Base-by-base conservation (phyloP, 1,139 yeast species). In the Saccharomyces hybrid region DNA sequence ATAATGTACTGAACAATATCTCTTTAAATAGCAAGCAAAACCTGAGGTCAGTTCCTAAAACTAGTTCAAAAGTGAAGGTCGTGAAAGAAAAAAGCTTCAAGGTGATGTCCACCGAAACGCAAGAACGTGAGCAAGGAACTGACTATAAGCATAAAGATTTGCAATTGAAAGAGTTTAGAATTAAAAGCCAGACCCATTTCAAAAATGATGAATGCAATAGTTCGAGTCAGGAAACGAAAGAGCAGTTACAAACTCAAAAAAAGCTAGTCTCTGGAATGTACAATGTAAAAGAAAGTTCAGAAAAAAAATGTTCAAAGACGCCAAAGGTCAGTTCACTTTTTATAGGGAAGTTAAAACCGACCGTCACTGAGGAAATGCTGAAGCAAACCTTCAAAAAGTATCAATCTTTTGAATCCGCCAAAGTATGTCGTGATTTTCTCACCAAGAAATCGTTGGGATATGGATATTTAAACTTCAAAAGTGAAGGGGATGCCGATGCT, bases 391-490 rank as follows among this genome's bases (percentile, higher is more conserved):
- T 80, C 58, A 59, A 67, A 2, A 60, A 60, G 24, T 76, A 64
- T 59, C 64, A 71, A 4, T 72, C 79, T 0, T 71, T 80, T 21
- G 59, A 73, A 1, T 78, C 83, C 0, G 79, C 77, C 6, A 78
- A 77, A 60, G 69, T 80, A 21, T 81, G 84, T 56, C 61, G 67
- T 27, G 73, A 74, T 55, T 69, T 73, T 4, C 57, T 60, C 1
- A 70, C 77, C 1, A 73, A 73, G 29, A 63, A 59, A 31, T 74
- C 83, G 0, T 66, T 80, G 50, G 78, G 81, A 6, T 78, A 80
- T 62, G 84, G 82, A 0, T 80, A 79, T 62, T 74, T 79, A 46
- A 80, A 80, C 60, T 78, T 77, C 60, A 62, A 60, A 1, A 65
- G 68, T 34, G 64, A 64, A 26, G 59, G 61, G 6, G 76, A 73